Evolutionary conservation across 2,329 filamentous ascomycete species (phyloP).

Genomic region (Microcyclospora pomicola): DNA sequence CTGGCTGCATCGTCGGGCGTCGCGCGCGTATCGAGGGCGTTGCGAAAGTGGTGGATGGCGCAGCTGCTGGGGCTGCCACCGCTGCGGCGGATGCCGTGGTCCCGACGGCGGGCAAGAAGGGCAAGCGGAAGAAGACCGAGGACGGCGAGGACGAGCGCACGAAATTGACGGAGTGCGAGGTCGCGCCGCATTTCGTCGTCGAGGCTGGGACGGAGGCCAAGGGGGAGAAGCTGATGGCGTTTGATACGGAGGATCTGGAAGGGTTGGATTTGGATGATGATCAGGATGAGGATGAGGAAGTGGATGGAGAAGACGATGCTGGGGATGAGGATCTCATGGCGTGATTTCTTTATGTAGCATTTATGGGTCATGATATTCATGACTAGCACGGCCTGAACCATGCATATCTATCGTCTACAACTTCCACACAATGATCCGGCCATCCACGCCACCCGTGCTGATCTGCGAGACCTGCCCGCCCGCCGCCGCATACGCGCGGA

Average conservation of each 20-base stretch:
- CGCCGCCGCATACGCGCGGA: slow-evolving; percentile 59
- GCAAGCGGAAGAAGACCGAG: slow-evolving; percentile 22
- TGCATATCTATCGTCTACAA: slow-evolving; percentile 18
- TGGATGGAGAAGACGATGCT: neutral
- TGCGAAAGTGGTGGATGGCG: slow-evolving; percentile 3
- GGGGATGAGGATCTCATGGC: neutral
- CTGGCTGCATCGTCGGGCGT: slow-evolving; percentile 73
- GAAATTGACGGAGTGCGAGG: slow-evolving; percentile 74
- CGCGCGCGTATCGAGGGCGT: slow-evolving; percentile 65
- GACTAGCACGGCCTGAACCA: too few species aligned
- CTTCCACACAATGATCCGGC: slow-evolving; percentile 34
- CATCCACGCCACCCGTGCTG: slow-evolving; percentile 47
- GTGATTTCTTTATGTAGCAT: too few species aligned
- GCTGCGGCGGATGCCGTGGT: slow-evolving; percentile 1
- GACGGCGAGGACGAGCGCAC: slow-evolving; percentile 29
- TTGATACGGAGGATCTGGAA: slow-evolving; percentile 27
- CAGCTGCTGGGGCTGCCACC: slow-evolving; percentile 2
- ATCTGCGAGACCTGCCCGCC: slow-evolving; percentile 53
- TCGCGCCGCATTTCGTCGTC: slow-evolving; percentile 72
- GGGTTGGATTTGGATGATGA: slow-evolving; percentile 18
- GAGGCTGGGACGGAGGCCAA: slow-evolving; percentile 60
- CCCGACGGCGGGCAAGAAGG: slow-evolving; percentile 36
- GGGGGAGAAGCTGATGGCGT: slow-evolving; percentile 48
- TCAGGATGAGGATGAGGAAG: slow-evolving; percentile 12
- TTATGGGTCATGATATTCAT: too few species aligned